These are phyloP conservation scores for Chalaropsis thielavioides DNA, from an alignment of 2,329 filamentous ascomycete species.

Conservation along the genomic window DNA sequence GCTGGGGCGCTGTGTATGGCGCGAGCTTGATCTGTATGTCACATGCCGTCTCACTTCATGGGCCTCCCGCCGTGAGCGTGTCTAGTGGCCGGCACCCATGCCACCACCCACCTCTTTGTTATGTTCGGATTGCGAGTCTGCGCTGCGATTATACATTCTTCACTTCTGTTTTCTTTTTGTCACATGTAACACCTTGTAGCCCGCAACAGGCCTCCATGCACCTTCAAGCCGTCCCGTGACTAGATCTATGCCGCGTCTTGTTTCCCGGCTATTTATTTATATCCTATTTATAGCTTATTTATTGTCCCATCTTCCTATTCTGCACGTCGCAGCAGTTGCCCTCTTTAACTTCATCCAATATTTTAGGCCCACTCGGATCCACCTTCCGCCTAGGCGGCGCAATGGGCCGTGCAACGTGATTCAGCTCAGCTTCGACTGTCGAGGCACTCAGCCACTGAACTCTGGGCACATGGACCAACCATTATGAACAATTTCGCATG, in stretches of 20 bases:
- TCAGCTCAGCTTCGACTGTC: neutral
- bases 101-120: neutral
- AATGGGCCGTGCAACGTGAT: neutral
- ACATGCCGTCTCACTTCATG: neutral
- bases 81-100: neutral
- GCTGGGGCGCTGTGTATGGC: neutral
- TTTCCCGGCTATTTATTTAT: neutral
- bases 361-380: neutral
- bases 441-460: neutral
- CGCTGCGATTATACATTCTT: neutral
- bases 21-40: neutral
- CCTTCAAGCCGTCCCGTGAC: neutral
- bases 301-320: neutral
- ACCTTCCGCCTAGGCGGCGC: neutral
- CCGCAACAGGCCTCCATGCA: neutral
- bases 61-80: neutral
- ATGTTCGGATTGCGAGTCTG: neutral
- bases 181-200: neutral
- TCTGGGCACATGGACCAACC: neutral
- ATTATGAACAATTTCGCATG: neutral
- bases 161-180: neutral
- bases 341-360: neutral
- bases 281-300: neutral
- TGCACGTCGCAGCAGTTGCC: neutral
- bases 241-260: neutral